A percentile compares a stretch with the other conserved stretches of the same genome.
phyloP scores from a whole-genome alignment of 2,329 filamentous ascomycete species.

The Paracamarosporium sp. region DNA sequence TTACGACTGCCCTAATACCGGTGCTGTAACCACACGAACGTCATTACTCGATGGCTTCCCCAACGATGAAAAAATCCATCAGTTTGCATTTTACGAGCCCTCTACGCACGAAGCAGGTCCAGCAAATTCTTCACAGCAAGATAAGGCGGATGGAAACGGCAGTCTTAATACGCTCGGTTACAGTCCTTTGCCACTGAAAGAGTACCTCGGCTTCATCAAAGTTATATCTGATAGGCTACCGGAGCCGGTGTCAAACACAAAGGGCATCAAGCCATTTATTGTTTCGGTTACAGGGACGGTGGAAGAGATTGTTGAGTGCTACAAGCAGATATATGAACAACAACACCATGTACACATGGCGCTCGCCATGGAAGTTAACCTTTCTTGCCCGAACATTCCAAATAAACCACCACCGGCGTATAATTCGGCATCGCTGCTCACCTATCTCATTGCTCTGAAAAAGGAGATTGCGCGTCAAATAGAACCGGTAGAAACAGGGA shows the following conservation, averaged over 20 bases:
- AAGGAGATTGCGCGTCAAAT: conserved; percentile 30
- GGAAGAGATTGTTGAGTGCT: conserved; percentile 64
- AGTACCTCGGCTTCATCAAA: conserved; percentile 65
- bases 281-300: conserved; percentile 73
- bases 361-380: conserved; percentile 77
- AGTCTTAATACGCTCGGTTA: conserved; percentile 76
- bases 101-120: conserved; percentile 36
- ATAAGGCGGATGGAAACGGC: conserved; percentile 33
- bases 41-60: conserved; percentile 69
- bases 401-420: conserved; percentile 75
- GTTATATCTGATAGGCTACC: conserved; percentile 49
- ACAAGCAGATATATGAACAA: conserved; percentile 54
- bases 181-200: conserved; percentile 66
- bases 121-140: conserved; percentile 23
- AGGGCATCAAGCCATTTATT: conserved; percentile 65
- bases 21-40: conserved; percentile 78
- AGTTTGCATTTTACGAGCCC: conserved; percentile 70
- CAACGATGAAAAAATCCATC: conserved; percentile 67
- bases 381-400: conserved; percentile 79
- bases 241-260: not conserved
- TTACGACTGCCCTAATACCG: conserved; percentile 67
- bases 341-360: conserved; percentile 50
- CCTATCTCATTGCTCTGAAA: conserved; percentile 62
- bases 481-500: conserved; percentile 9
- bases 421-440: conserved; percentile 55